These are phyloP conservation scores for Mesembryanthemum crystallinum DNA, from an alignment of 148 eudicot species.

Conservation along the genomic window DNA sequence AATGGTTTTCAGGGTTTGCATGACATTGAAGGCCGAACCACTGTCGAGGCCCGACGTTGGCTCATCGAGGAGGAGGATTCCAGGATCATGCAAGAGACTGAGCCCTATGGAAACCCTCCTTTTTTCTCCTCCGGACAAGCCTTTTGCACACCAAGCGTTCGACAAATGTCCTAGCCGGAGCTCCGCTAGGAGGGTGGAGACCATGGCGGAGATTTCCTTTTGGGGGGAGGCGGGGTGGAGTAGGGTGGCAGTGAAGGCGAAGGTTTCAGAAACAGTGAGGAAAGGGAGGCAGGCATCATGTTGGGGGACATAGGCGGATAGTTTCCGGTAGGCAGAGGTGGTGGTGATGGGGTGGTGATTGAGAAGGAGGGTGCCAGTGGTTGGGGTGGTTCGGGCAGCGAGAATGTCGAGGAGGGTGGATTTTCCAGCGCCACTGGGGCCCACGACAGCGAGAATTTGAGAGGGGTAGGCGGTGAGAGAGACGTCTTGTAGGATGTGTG, in stretches of 20 bases:
- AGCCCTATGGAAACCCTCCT: conserved; percentile 89
- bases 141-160: conserved; percentile 39
- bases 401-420: conserved; percentile 83
- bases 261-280: conserved; percentile 75
- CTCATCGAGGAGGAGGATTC: conserved; percentile 71
- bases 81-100: conserved; percentile 74
- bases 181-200: conserved; percentile 44
- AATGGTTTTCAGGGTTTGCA: conserved; percentile 59
- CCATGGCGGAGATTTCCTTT: conserved; percentile 26
- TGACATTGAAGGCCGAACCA: conserved; percentile 61
- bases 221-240: conserved; percentile 40
- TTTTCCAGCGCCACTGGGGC: conserved; percentile 93
- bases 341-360: conserved; percentile 57
- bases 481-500: conserved; percentile 62
- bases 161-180: conserved; percentile 60
- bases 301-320: conserved; percentile 86
- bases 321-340: conserved; percentile 52
- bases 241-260: conserved; percentile 63
- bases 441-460: conserved; percentile 79
- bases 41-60: conserved; percentile 94
- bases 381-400: conserved; percentile 58
- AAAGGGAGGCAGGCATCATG: conserved; percentile 65
- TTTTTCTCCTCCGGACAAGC: conserved; percentile 75
- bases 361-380: conserved; percentile 57
- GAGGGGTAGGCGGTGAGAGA: conserved; percentile 72